Evolutionary conservation across 345 rosid genomes (phyloP).

Genomic region (Aquilaria sinensis): DNA sequence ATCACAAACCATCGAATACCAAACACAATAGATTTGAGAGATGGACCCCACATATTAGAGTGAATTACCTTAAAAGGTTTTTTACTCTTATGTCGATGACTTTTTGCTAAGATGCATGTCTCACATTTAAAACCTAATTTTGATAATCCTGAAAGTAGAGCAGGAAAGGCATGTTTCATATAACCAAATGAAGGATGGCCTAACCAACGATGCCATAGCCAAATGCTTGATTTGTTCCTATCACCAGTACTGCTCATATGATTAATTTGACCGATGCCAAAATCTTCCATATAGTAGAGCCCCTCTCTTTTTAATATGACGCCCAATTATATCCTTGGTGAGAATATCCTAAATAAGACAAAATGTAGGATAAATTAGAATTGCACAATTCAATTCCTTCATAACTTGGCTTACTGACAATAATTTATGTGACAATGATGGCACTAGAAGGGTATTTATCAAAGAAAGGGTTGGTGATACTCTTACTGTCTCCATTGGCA

Average conservation of each 20-base stretch:
- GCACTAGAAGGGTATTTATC: not conserved
- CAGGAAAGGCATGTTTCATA: not conserved
- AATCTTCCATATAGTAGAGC: not conserved
- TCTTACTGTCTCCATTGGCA: not conserved
- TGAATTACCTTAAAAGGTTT: not conserved
- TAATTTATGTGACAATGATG: not conserved
- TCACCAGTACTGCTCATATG: no score
- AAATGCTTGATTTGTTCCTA: no score
- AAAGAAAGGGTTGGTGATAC: not conserved
- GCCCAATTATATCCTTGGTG: not conserved
- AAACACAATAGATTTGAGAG: not conserved
- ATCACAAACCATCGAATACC: not conserved
- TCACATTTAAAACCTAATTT: no score
- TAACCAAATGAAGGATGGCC: conserved; percentile 7
- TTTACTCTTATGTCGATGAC: no score
- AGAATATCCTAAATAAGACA: not conserved
- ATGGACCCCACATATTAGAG: not conserved
- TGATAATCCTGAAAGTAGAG: not conserved
- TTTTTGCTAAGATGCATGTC: no score
- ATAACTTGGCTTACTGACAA: not conserved
- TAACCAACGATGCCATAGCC: not conserved
- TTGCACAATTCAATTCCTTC: not conserved
- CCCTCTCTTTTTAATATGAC: not conserved
- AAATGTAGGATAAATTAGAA: not conserved
- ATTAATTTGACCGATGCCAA: no score